Base-by-base conservation (phyloP, 164 flowering plant genomes). In the Vitis riparia region DNA sequence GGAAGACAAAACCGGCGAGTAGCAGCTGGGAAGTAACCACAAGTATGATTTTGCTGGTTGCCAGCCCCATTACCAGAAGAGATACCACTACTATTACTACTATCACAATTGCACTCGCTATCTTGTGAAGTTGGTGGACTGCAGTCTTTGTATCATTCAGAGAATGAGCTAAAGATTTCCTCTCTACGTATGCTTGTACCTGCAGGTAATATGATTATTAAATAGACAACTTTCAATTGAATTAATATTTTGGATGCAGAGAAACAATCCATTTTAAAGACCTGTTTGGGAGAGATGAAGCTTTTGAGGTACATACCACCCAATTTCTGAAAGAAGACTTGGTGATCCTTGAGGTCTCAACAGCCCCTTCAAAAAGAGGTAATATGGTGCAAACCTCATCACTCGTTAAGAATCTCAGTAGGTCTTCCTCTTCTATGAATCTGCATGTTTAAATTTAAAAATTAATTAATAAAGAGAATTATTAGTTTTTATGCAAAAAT, bases 71-170 rank as follows among this genome's bases (percentile, higher is more conserved):
- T 14, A 87, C 72, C 19, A 89, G 72, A 2, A 89, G 79, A 2
- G 59, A 66, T 9, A 82, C 71, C 32, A 87, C 73, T 6, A 75
- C 9, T 49, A 78, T 84, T 11, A 89, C 48, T 5, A 84, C 76
- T 1, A 52, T 47, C 11, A 86, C 83, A 13, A 86, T n/a, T 0
- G 74, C 77, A 48, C 72, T 79, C 0, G 79, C 86, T 19, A 87
- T 32, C 70, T 79, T 79, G 74, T 89, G 83, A 8, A 89, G 85
- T 51, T 84, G 82, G 11, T 87, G 71, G 16, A 89, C 84, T 2
- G 87, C 91, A 9, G 88, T 89, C 62, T 83, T 86, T 0, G 87
- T 87, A 59, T 89, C 93, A 47, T 84, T 84, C n/a, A 89, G 50
- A 14, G 91, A 78, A 51, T 77, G 82, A 3, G 82, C 87, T 10